Percentiles rank a stretch among this genome's conserved stretches.
Evolutionary conservation across 1,139 yeast species (phyloP).

Genomic region (Insectozyma bohioensis): DNA sequence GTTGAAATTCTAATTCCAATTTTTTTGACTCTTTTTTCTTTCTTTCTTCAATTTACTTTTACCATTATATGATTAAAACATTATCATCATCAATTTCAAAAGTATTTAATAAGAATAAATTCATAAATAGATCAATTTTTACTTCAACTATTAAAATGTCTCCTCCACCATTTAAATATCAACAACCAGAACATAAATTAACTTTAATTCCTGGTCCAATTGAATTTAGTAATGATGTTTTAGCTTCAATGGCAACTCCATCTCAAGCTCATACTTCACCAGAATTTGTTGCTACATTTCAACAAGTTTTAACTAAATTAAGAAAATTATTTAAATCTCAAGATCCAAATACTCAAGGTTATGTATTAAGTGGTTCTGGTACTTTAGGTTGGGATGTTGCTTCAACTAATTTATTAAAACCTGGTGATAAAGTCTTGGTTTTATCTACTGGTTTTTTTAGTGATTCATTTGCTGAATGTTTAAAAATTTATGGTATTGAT

Average conservation of each 20-base stretch:
- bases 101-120: too few species aligned
- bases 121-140: too few species aligned
- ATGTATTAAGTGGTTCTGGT: constrained; percentile 87
- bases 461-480: constrained; percentile 80
- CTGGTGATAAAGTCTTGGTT: constrained; percentile 73
- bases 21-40: too few species aligned
- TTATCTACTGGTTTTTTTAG: constrained; percentile 93
- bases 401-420: constrained; percentile 69
- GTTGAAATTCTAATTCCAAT: too few species aligned
- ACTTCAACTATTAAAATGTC: constrained; percentile 9
- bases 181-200: constrained; percentile 52
- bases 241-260: constrained; percentile 80
- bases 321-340: constrained; percentile 74
- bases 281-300: constrained; percentile 75
- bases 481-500: constrained; percentile 69
- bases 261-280: constrained; percentile 92
- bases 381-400: constrained; percentile 94
- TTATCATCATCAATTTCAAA: too few species aligned
- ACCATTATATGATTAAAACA: too few species aligned
- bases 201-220: constrained; percentile 94
- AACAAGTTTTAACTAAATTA: constrained; percentile 62
- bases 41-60: too few species aligned
- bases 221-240: constrained; percentile 80
- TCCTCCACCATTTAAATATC: constrained; percentile 15
- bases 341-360: constrained; percentile 67